Conservation (phyloP, 148 eudicot genomes). For the Linanthus parryae region DNA sequence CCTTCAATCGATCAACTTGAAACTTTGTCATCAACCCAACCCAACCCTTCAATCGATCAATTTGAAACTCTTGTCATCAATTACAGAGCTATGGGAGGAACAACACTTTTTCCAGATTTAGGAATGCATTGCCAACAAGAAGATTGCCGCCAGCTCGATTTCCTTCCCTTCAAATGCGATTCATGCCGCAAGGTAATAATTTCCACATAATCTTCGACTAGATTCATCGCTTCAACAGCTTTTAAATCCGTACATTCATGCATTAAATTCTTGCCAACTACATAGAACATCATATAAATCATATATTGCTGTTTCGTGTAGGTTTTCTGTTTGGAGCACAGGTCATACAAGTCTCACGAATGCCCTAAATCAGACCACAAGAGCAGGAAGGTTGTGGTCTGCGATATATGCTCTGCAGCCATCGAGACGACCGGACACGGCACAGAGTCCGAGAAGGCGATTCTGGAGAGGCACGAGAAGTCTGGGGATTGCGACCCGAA, state of each 20-base stretch:
- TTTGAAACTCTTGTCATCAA: not conserved
- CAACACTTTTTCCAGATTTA: conserved; percentile 82
- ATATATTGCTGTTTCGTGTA: conserved; percentile 13
- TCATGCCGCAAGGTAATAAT: conserved; percentile 56
- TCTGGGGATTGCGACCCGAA: conserved; percentile 75
- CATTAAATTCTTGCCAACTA: not conserved
- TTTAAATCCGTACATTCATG: not conserved
- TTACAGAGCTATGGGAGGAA: conserved; percentile 39
- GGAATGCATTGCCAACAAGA: conserved; percentile 68
- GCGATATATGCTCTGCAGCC: conserved; percentile 58
- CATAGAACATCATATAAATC: not conserved
- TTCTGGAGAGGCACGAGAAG: conserved; percentile 45
- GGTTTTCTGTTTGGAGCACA: conserved; percentile 80
- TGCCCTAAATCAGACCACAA: conserved; percentile 59
- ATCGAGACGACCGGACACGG: conserved; percentile 58
- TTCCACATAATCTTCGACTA: not conserved
- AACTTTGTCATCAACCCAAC: not conserved
- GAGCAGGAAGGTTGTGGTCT: conserved; percentile 64
- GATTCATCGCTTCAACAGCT: not conserved
- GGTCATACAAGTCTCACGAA: conserved; percentile 61
- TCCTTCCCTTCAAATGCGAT: conserved; percentile 78
- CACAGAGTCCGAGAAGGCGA: conserved; percentile 42
- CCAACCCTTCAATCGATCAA: not conserved
- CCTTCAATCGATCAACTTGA: not conserved
- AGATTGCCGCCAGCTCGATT: conserved; percentile 77